These are phyloP conservation scores for Eucalyptus melliodora DNA, from an alignment of 345 rosid genomes.

Conservation along the genomic window DNA sequence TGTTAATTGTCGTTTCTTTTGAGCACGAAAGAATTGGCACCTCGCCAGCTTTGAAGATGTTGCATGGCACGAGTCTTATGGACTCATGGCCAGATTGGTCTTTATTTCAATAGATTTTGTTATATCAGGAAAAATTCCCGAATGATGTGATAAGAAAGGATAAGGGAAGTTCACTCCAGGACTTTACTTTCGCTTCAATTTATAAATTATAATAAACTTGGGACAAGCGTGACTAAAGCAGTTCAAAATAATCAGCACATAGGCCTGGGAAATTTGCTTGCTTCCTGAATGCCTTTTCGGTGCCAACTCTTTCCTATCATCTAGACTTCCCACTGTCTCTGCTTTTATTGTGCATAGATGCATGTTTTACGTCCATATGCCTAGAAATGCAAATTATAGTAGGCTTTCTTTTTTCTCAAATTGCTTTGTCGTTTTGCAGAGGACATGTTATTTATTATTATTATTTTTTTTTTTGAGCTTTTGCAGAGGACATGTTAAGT, in stretches of 20 bases:
- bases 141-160: not conserved
- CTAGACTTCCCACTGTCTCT: not conserved
- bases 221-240: not conserved
- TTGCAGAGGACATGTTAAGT: not conserved
- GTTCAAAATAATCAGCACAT: not conserved
- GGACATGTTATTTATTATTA: not conserved
- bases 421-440: not conserved
- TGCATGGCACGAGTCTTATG: not conserved
- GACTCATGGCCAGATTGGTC: not conserved
- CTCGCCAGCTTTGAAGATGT: not conserved
- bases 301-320: not conserved
- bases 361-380: not conserved
- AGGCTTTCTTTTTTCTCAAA: not conserved
- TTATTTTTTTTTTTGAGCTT: not conserved
- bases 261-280: not conserved
- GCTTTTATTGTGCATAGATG: not conserved
- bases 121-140: not conserved
- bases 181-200: not conserved
- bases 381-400: not conserved
- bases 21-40: not conserved
- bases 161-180: not conserved
- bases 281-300: not conserved
- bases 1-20: not conserved
- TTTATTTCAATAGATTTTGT: not conserved
- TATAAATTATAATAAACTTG: not conserved